Conservation (phyloP, 495 filamentous ascomycete genomes). For the Penicillium lagena region DNA sequence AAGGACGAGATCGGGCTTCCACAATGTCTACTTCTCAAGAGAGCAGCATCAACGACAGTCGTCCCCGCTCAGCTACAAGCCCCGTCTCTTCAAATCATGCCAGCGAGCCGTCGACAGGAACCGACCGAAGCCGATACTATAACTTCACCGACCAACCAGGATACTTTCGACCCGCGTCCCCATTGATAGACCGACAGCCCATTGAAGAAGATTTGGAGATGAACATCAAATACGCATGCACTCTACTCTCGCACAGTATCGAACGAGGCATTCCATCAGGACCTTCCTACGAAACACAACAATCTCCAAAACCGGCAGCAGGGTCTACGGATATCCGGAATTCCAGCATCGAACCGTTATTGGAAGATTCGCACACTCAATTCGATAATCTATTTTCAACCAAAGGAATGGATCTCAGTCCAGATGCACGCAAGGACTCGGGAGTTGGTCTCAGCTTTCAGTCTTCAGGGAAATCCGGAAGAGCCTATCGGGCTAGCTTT, state of each 20-base stretch:
- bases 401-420: too few relatives aligned
- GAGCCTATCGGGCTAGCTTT: neutral
- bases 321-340: neutral
- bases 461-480: neutral
- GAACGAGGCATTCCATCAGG: slow-evolving; percentile 19
- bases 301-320: neutral
- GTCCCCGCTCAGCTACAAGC: slow-evolving; percentile 16
- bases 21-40: slow-evolving; percentile 3
- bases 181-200: slow-evolving; percentile 12
- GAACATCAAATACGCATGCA: slow-evolving; percentile 17
- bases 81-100: slow-evolving; percentile 7
- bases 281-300: slow-evolving; percentile 3
- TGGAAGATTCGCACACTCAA: too few relatives aligned
- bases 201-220: slow-evolving; percentile 15
- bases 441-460: neutral
- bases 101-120: neutral
- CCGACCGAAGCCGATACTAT: slow-evolving; percentile 3
- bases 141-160: slow-evolving; percentile 18
- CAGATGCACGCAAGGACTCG: too few relatives aligned
- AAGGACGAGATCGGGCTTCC: slow-evolving; percentile 3
- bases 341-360: too few relatives aligned
- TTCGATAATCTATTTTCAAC: too few relatives aligned
- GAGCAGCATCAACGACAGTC: slow-evolving; percentile 5
- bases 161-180: slow-evolving; percentile 15
- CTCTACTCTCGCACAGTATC: slow-evolving; percentile 16